phyloP scores from a whole-genome alignment of 805 yeast species.

The Lachancea cidri region DNA sequence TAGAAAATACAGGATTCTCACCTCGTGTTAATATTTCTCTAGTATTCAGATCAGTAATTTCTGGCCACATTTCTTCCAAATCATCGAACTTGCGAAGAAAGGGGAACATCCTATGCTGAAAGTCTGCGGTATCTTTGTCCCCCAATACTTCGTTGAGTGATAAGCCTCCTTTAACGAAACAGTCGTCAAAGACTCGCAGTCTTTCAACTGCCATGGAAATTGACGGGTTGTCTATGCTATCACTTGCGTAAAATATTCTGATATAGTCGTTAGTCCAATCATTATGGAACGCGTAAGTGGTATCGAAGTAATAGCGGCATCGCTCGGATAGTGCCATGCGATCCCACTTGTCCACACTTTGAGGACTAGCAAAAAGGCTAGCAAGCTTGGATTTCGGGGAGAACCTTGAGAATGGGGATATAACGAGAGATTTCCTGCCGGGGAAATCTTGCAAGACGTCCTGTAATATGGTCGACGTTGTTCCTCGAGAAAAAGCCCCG shows the following conservation, averaged over 20 bases:
- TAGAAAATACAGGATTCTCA: conserved; percentile 1
- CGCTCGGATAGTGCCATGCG: conserved; percentile 9
- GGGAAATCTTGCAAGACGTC: not conserved
- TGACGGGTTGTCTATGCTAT: conserved; percentile 18
- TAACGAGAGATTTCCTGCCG: not conserved
- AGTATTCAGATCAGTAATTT: conserved; percentile 10
- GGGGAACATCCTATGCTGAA: conserved; percentile 25
- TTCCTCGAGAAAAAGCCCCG: not conserved
- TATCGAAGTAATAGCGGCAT: conserved; percentile 21
- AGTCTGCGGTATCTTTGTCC: conserved; percentile 11
- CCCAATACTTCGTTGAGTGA: conserved; percentile 13
- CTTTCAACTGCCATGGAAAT: conserved; percentile 22
- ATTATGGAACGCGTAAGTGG: conserved; percentile 14
- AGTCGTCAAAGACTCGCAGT: conserved; percentile 25
- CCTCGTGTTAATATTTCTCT: not conserved
- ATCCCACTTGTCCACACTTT: not conserved
- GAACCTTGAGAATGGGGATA: not conserved
- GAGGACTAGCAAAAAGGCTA: not conserved
- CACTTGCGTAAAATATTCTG: conserved; percentile 13
- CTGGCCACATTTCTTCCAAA: conserved; percentile 19
- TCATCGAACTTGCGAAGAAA: conserved; percentile 15
- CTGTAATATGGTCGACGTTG: not conserved
- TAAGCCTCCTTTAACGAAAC: conserved; percentile 21
- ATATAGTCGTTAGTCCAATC: conserved; percentile 21
- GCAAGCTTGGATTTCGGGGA: not conserved